Percentiles rank a stretch among this genome's conserved stretches.
These are phyloP conservation scores for Penicillium pancosmium DNA, from an alignment of 495 filamentous ascomycete species.

Conservation along the genomic window DNA sequence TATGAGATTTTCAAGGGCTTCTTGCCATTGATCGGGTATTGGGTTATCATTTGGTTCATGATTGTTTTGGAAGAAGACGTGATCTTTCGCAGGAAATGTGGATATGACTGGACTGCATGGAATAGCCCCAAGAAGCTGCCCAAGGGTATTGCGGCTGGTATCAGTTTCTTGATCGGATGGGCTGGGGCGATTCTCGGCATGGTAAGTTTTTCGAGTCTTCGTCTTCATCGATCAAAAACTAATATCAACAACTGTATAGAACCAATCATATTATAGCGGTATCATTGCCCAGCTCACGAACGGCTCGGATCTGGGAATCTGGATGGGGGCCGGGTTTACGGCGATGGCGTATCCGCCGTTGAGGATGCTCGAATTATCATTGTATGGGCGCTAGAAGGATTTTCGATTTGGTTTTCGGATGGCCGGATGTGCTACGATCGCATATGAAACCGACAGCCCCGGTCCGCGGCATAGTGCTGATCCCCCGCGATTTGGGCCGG, in stretches of 20 bases:
- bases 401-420: neutral
- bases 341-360: slow-evolving; percentile 47
- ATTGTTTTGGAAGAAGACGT: slow-evolving; percentile 48
- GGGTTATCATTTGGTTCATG: slow-evolving; percentile 50
- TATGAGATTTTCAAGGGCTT: slow-evolving; percentile 53
- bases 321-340: slow-evolving; percentile 46
- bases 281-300: slow-evolving; percentile 43
- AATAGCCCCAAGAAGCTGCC: slow-evolving; percentile 44
- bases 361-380: slow-evolving; percentile 41
- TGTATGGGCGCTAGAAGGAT: slow-evolving; percentile 24
- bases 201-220: slow-evolving; percentile 28
- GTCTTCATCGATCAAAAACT: neutral
- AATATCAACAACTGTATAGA: slow-evolving; percentile 22
- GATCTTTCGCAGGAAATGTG: slow-evolving; percentile 39
- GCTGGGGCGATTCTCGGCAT: slow-evolving; percentile 53
- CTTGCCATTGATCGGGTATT: slow-evolving; percentile 54
- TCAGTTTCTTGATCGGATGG: slow-evolving; percentile 53
- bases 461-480: slow-evolving; percentile 15
- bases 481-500: slow-evolving; percentile 9
- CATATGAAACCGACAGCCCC: slow-evolving; percentile 20
- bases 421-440: slow-evolving; percentile 3
- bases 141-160: slow-evolving; percentile 47
- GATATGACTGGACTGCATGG: slow-evolving; percentile 54
- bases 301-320: slow-evolving; percentile 46
- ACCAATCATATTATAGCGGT: slow-evolving; percentile 53